Evolutionary conservation across 1,284 basidiomycete genomes (phyloP), one percentile per base, ranked within the genome.

Genomic region (Sphagnurus paluster): DNA sequence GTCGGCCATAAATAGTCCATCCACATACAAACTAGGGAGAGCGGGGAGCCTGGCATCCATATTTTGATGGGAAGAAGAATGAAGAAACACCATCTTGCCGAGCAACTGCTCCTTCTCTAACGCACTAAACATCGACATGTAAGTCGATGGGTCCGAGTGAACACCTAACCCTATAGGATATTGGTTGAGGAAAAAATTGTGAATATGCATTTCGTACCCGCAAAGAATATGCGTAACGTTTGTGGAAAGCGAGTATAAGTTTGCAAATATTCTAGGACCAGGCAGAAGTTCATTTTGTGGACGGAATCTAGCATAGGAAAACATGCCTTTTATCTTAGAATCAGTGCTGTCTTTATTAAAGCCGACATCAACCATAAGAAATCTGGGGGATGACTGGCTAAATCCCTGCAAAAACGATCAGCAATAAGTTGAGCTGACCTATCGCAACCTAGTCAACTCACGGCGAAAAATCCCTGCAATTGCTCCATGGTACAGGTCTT

Each of bases 211-310:
- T n/a, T n/a, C n/a, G n/a, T 56, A 83, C 87, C 82, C 42, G 79
- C 80, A 59, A 89, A 76, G 63, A 90, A 84, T 35, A 92, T 71
- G 39, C 81, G 80, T 38, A 84, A 69, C 25, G 85, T 90, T 61
- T 91, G 87, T 7, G 83, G 79, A 57, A 91, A 84, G 48, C 77
- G 75, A 36, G 78, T 71, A 61, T 82, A 90, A n/a, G 87, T 84
- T 63, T 84, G 76, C 29, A 92, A 66, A 60, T 87, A 82, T 62
- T 89, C 89, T 90, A 10, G 56, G 17, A 21, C 29, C 20, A n/a
- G n/a, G n/a, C n/a, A n/a, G 10, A 36, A 29, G 17, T 30, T 43
- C 14, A 43, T 21, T 32, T 11, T 24, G 26, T 49, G 8, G 26
- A 34, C 23, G 13, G 4, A 13, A 10, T 41, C 23, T 3, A 2